A percentile compares a stretch with the other conserved stretches of the same genome.
These are phyloP conservation scores for Erythrophleum ivorense DNA, from an alignment of 331 rosid genomes.

Conservation along the genomic window DNA sequence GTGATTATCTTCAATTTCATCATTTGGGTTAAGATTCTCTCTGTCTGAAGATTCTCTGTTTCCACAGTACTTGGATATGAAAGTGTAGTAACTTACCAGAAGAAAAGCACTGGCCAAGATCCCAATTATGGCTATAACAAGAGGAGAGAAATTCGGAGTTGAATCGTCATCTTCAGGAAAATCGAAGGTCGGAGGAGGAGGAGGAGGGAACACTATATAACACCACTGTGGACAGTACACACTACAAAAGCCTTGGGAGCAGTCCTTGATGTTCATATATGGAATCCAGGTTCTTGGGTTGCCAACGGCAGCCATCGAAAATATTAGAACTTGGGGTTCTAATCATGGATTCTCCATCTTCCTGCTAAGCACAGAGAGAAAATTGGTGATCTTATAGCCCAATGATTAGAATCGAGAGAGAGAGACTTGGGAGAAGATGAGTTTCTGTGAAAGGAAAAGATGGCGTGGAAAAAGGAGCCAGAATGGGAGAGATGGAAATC, in stretches of 20 bases:
- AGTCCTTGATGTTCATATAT: slow-evolving; percentile 68
- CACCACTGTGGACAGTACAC: slow-evolving; percentile 88
- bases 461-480: slow-evolving; percentile 38
- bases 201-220: slow-evolving; percentile 59
- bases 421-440: slow-evolving; percentile 35
- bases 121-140: slow-evolving; percentile 76
- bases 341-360: slow-evolving; percentile 34
- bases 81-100: slow-evolving; percentile 69
- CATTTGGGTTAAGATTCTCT: slow-evolving; percentile 36
- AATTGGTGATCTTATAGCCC: not conserved
- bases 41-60: slow-evolving; percentile 41
- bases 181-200: slow-evolving; percentile 75
- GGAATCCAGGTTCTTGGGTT: slow-evolving; percentile 73
- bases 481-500: slow-evolving; percentile 55
- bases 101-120: slow-evolving; percentile 80
- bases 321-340: not conserved
- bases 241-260: slow-evolving; percentile 79
- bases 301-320: slow-evolving; percentile 62
- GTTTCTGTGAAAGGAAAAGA: slow-evolving; percentile 41
- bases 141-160: slow-evolving; percentile 68
- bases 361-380: slow-evolving; percentile 28
- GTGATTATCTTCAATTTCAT: slow-evolving; percentile 51
- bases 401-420: slow-evolving; percentile 31
- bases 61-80: slow-evolving; percentile 81
- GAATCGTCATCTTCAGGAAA: slow-evolving; percentile 55